Evolutionary conservation across 805 yeast species (phyloP), one percentile per base, ranked within the genome.

Genomic region (Metschnikowia shivogae): DNA sequence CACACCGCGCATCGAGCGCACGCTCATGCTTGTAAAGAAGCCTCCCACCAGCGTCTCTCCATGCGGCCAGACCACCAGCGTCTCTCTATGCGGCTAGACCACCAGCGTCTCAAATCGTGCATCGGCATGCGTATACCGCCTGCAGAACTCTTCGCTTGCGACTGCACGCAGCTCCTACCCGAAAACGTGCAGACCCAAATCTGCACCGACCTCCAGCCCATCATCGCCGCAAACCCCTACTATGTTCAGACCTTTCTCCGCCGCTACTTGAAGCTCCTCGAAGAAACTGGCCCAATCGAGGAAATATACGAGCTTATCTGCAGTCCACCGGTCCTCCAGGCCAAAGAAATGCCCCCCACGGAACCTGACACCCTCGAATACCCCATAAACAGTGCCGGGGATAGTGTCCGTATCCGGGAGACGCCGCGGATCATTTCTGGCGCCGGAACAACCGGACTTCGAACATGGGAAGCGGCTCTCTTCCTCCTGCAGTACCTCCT

Each of bases 391-490:
- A 42, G 43, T 6, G 34, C 32, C 1, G 43, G 47, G 59, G 61
- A 43, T 4, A 43, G 28, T 40, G 57, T 70, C 1, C 52, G 54
- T 6, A 76, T 84, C 3, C 65, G 64, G 46, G 93, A 86, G 55
- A 72, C 79, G 0, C 92, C 90, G 0, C 69, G 74, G 43, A 49
- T 85, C 42, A 77, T 86, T 11, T 77, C 86, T 31, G 88, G 87
- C 1, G 59, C 67, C n/a, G 95, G 95, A 5, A 84, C 95, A 1
- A 92, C 97, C 0, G 97, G 97, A 0, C 65, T 81, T 44, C 69
- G 97, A 34, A 92, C 97, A 0, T 90, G 97, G 98, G 97, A 89
- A 58, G 97, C 96, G 2, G 85, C 96, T 0, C 53, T 86, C 6
- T 87, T 71, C 43, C 63, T 92, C 6, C 67, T 84, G 1, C 73